These are phyloP conservation scores for Pythium rhizo-oryzae DNA, from an alignment of 352 stramenopile genomes.

Conservation along the genomic window DNA sequence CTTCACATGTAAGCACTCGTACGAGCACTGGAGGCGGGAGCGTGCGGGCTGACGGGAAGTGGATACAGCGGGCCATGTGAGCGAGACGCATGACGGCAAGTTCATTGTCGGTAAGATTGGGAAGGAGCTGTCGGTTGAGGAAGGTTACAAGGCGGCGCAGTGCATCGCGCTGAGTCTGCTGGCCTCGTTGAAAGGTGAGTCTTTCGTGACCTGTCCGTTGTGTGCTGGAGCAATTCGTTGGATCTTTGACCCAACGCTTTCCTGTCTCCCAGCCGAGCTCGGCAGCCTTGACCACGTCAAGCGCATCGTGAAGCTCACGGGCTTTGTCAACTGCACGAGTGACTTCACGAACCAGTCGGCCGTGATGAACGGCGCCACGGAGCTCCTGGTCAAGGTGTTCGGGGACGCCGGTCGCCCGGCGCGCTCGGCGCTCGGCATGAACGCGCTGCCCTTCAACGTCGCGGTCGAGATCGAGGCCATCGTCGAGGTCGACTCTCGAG, in stretches of 20 bases:
- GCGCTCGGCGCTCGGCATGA: conserved; percentile 93
- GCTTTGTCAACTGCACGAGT: conserved; percentile 93
- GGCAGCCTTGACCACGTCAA: conserved; percentile 90
- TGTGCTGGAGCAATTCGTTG: too few relatives aligned
- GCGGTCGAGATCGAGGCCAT: conserved; percentile 96
- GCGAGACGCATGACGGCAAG: conserved; percentile 43
- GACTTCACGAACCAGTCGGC: conserved; percentile 84
- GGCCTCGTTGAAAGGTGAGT: conserved; percentile 78
- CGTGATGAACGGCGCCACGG: conserved; percentile 93
- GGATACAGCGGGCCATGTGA: conserved; percentile 73
- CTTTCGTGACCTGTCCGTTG: conserved; percentile 12
- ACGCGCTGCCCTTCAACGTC: conserved; percentile 92
- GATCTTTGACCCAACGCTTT: neutral
- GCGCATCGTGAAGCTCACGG: conserved; percentile 92
- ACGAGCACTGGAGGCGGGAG: too few relatives aligned
- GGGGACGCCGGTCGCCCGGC: conserved; percentile 74
- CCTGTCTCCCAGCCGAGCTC: conserved; percentile 24
- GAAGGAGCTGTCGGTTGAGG: conserved; percentile 73
- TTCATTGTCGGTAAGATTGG: conserved; percentile 86
- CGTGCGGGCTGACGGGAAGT: too few relatives aligned
- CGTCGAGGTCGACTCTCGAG: conserved; percentile 77
- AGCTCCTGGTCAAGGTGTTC: conserved; percentile 86
- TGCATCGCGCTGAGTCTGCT: conserved; percentile 84
- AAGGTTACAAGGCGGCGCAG: conserved; percentile 86
- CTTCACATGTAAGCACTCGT: conserved; percentile 60